Base-by-base conservation (phyloP, 371 early-diverging fungal species). In the Sporodiniella umbellata region DNA sequence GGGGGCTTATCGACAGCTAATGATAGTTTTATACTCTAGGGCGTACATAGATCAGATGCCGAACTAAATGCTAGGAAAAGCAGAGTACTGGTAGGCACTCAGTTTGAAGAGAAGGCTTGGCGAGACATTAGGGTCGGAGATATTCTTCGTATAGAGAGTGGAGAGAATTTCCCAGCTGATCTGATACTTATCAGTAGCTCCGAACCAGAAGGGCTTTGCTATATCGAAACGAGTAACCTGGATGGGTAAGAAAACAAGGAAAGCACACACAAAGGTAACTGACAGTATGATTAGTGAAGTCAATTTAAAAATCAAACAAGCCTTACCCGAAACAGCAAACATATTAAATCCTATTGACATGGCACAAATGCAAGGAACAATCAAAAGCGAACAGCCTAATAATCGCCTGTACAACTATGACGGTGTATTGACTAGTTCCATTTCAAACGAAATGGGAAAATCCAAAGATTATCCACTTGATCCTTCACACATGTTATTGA, bases 181-280 rank as follows among this genome's bases (percentile, higher is more conserved):
- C 62, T 93, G 42, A 68, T 93, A 2, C 75, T 95, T 35, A 68
- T 98, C 8, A 87, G 95, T 7, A 89, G 92, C 4, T 85, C 89
- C 6, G 95, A 95, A 43, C 86, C 87, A 3, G 90, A 86, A 55
- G 87, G 87, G 11, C 80, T 92, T 33, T 93, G 94, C 63, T 98
- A 90, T 70, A 84, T 97, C 30, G 98, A 99, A 70, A 98, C 99
- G 12, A 93, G 92, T 50, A 93, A 94, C 59, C 68, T 99, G 58
- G 73, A 23, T 84, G 40, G 40, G 40, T 40, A 40, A 40, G 19
- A 0, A 15, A n/a, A n/a, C n/a, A n/a, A n/a, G n/a, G n/a, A n/a
- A n/a, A n/a, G n/a, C n/a, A n/a, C n/a, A n/a, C n/a, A n/a, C n/a
- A n/a, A n/a, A n/a, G n/a, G n/a, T n/a, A n/a, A n/a, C n/a, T n/a